These are phyloP conservation scores for Saccharomyces hybrid DNA, from an alignment of 1,139 yeast species.

Conservation along the genomic window DNA sequence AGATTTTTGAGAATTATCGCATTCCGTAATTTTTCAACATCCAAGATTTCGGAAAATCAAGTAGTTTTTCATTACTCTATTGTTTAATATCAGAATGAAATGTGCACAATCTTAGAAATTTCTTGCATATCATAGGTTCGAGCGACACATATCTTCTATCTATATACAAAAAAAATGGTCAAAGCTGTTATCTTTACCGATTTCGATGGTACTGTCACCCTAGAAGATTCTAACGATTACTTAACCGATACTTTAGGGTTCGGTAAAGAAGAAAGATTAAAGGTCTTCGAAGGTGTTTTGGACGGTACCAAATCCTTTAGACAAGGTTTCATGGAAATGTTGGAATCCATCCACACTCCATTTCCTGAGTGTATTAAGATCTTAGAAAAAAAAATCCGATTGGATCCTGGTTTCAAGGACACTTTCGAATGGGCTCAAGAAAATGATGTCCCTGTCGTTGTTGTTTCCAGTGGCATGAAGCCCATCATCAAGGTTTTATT, in stretches of 20 bases:
- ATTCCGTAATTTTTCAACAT: too few relatives aligned
- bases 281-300: conserved; percentile 64
- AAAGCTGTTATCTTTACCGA: conserved; percentile 88
- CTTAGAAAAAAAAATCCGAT: conserved; percentile 50
- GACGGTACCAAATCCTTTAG: conserved; percentile 64
- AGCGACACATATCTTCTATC: background rate
- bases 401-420: conserved; percentile 85
- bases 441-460: conserved; percentile 67
- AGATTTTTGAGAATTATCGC: background rate
- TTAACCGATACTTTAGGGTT: conserved; percentile 85
- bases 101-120: background rate
- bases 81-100: background rate
- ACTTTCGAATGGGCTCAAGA: conserved; percentile 74
- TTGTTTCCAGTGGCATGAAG: conserved; percentile 86
- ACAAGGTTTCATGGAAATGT: conserved; percentile 79
- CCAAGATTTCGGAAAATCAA: background rate
- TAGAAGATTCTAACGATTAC: conserved; percentile 85
- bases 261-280: conserved; percentile 61
- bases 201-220: conserved; percentile 95
- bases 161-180: conserved; percentile 17
- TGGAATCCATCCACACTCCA: conserved; percentile 68
- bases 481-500: conserved; percentile 80
- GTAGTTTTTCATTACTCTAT: background rate
- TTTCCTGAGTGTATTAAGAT: conserved; percentile 75
- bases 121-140: background rate